phyloP scores from a whole-genome alignment of 495 filamentous ascomycete species.

The Acidiella bohemica region DNA sequence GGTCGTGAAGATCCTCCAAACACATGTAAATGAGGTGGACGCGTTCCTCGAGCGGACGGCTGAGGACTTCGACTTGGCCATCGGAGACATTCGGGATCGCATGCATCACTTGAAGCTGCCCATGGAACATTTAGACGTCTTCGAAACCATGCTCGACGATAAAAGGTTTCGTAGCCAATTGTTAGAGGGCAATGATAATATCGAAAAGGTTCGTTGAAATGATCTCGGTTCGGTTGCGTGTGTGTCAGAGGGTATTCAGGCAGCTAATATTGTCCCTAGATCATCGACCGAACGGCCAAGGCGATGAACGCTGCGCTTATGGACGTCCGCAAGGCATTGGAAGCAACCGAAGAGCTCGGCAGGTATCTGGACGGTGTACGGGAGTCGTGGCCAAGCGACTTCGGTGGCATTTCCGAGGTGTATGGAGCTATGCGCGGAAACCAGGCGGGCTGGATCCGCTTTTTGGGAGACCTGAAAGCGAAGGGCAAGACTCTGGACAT shows the following conservation, averaged over 20 bases:
- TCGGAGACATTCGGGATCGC: slow-evolving; percentile 64
- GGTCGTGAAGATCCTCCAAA: slow-evolving; percentile 79
- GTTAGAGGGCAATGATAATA: slow-evolving; percentile 74
- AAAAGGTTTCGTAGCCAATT: slow-evolving; percentile 68
- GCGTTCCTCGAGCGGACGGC: slow-evolving; percentile 71
- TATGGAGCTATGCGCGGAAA: slow-evolving; percentile 30
- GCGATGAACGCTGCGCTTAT: slow-evolving; percentile 61
- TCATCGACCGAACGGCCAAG: slow-evolving; percentile 60
- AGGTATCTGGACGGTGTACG: slow-evolving; percentile 55
- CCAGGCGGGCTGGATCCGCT: slow-evolving; percentile 27
- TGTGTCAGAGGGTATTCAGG: no score
- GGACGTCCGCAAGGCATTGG: slow-evolving; percentile 65
- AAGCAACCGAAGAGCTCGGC: slow-evolving; percentile 61
- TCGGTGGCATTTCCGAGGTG: slow-evolving; percentile 22
- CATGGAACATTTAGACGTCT: slow-evolving; percentile 66
- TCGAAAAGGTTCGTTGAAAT: no score
- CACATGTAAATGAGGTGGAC: slow-evolving; percentile 87
- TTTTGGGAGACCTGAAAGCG: slow-evolving; percentile 23
- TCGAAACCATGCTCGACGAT: slow-evolving; percentile 81
- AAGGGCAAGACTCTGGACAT: slow-evolving; percentile 28
- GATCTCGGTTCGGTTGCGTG: no score
- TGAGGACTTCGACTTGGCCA: slow-evolving; percentile 75
- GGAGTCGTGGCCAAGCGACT: slow-evolving; percentile 35
- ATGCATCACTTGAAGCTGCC: slow-evolving; percentile 71
- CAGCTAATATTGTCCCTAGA: no score